phyloP scores from a whole-genome alignment of 2,329 filamentous ascomycete genomes.

The Fusarium azukiicola region DNA sequence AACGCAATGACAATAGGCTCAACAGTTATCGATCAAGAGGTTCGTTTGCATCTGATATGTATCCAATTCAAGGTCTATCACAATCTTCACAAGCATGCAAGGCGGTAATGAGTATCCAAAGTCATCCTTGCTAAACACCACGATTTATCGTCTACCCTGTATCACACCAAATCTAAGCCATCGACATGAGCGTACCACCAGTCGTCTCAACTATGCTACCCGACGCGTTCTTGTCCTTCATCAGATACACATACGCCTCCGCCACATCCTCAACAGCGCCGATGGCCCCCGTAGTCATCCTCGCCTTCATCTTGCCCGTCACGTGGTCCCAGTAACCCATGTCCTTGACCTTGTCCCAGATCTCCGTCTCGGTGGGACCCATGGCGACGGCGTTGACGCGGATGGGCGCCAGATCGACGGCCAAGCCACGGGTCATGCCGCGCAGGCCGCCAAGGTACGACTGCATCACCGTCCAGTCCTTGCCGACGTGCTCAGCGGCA shows the following conservation, averaged over 20 bases:
- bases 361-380: constrained; percentile 44
- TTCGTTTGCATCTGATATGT: neutral
- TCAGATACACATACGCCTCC: constrained; percentile 49
- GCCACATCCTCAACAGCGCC: constrained; percentile 46
- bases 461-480: constrained; percentile 45
- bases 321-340: constrained; percentile 44
- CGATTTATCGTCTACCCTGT: neutral
- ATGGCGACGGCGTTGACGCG: constrained; percentile 46
- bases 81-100: too few relatives aligned
- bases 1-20: neutral
- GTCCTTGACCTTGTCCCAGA: constrained; percentile 41
- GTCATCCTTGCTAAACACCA: neutral
- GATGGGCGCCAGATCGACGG: constrained; percentile 46
- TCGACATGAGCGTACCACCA: constrained; percentile 43
- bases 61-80: too few relatives aligned
- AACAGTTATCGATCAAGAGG: neutral
- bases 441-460: constrained; percentile 41
- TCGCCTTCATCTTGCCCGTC: constrained; percentile 37
- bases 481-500: constrained; percentile 37
- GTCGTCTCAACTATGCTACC: constrained; percentile 48
- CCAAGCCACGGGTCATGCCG: constrained; percentile 42
- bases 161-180: constrained; percentile 28
- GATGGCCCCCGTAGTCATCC: constrained; percentile 39
- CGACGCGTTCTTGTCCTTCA: constrained; percentile 49
- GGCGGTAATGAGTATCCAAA: too few relatives aligned